phyloP scores from a whole-genome alignment of 768 basidiomycete genomes.

The Glaciozyma martinii region DNA sequence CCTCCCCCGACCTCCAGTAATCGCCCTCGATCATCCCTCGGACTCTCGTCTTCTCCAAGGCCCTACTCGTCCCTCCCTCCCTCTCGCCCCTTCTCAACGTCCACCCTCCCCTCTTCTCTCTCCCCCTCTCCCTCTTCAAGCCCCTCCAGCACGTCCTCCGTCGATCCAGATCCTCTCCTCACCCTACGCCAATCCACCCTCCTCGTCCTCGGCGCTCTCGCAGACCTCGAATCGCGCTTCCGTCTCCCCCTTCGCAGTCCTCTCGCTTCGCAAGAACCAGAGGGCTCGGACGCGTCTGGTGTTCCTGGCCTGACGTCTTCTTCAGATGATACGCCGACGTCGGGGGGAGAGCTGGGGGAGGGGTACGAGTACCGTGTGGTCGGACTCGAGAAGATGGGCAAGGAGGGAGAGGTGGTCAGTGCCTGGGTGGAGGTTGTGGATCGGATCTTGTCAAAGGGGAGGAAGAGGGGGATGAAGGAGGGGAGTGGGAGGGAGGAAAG shows the following conservation, averaged over 20 bases:
- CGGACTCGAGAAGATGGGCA: constrained; percentile 4
- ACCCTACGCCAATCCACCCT: constrained; percentile 67
- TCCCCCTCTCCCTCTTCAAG: constrained; percentile 24
- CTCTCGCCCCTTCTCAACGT: constrained; percentile 27
- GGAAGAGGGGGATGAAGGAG: not conserved
- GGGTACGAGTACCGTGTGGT: constrained; percentile 8
- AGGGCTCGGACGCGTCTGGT: not conserved
- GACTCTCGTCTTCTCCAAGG: constrained; percentile 9
- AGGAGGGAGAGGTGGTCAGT: constrained; percentile 6
- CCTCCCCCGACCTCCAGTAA: not conserved
- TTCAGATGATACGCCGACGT: constrained; percentile 3
- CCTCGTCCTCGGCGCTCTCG: constrained; percentile 69
- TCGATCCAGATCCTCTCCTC: constrained; percentile 52
- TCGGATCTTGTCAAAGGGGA: constrained; percentile 35
- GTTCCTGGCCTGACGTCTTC: not conserved
- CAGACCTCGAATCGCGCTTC: constrained; percentile 67
- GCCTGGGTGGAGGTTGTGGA: constrained; percentile 25
- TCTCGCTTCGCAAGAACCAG: not conserved
- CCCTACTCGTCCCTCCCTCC: constrained; percentile 20
- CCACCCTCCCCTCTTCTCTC: constrained; percentile 34
- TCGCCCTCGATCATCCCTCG: constrained; percentile 1
- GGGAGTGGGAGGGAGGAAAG: constrained; percentile 50
- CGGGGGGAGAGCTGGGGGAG: not conserved
- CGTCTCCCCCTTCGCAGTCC: constrained; percentile 39
- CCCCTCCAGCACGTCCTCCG: not conserved